Percentiles rank a stretch among this genome's conserved stretches.
These are phyloP conservation scores for Boletus eberwhitei DNA, from an alignment of 768 basidiomycete species.

Conservation along the genomic window DNA sequence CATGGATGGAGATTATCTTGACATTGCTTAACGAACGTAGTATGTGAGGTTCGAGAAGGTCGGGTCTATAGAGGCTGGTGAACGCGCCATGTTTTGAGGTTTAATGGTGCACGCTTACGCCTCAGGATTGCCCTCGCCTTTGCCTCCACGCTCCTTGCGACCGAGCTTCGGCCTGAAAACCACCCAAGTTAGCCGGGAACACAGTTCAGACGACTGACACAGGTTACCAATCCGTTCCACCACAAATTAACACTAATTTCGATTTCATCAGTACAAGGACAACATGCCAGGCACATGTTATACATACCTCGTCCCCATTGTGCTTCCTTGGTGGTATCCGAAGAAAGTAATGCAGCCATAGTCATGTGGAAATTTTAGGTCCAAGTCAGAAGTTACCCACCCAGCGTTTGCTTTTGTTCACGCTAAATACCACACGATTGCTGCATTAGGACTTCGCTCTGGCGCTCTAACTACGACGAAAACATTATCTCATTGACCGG, in stretches of 20 bases:
- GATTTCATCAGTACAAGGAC: slow-evolving; percentile 12
- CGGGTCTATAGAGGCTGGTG: slow-evolving; percentile 50
- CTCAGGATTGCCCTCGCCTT: slow-evolving; percentile 40
- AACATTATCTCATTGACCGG: not conserved
- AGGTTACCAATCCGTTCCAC: slow-evolving; percentile 79
- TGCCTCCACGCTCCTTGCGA: slow-evolving; percentile 61
- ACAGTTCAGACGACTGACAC: not conserved
- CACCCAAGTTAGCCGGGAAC: slow-evolving; percentile 8
- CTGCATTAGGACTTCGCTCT: slow-evolving; percentile 29
- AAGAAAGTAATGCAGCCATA: slow-evolving; percentile 29
- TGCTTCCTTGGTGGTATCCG: slow-evolving; percentile 27
- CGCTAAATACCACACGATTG: slow-evolving; percentile 16
- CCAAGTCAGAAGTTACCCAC: slow-evolving; percentile 12
- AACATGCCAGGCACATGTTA: slow-evolving; percentile 8
- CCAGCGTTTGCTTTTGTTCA: slow-evolving; percentile 18
- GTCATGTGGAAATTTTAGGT: slow-evolving; percentile 28
- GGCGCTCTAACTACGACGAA: slow-evolving; percentile 32
- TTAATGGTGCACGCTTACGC: slow-evolving; percentile 24
- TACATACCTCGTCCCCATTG: slow-evolving; percentile 45
- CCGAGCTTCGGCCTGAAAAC: slow-evolving; percentile 68
- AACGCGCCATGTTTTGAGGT: slow-evolving; percentile 1
- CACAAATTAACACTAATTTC: slow-evolving; percentile 70
- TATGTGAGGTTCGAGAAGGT: slow-evolving; percentile 85
- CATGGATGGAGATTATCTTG: slow-evolving; percentile 66
- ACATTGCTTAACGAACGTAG: slow-evolving; percentile 85